Base-by-base conservation (phyloP, 768 basidiomycete species). In the Ramaria sp. region DNA sequence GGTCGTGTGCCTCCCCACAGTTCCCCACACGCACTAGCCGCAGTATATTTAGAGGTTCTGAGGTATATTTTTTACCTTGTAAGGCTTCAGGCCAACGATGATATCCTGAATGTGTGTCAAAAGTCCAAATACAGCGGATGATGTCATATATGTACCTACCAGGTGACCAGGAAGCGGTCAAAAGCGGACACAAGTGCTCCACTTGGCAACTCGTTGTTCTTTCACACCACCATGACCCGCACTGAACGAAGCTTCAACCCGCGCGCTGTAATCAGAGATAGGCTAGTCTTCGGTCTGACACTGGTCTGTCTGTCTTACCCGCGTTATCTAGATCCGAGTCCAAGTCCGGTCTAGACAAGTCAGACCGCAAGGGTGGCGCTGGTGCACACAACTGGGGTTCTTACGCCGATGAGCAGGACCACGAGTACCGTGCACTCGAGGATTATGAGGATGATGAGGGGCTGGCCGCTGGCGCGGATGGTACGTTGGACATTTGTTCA, bases 311-410 rank as follows among this genome's bases (percentile, higher is more conserved):
- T 11, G 20, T n/a, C 27, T 31, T n/a, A 22, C 27, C 5, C 19
- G n/a, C n/a, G 13, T 59, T n/a, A 3, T 20, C 24, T 22, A 85
- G 88, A 65, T 87, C 86, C 15, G 80, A 84, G 73, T 81, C 83
- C 66, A 86, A 83, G 72, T 79, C 83, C 41, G 91, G 90, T 53
- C 75, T 84, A 58, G 81, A 84, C 76, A 78, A 78, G 64, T 78
- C 77, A 63, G 63, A 85, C 58, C 84, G 82, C 71, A 92, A 92
- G 73, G 75, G 80, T 59, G 91, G 91, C 55, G 83, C 80, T 27
- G 91, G 91, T 34, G 75, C 77, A 7, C 82, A 92, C 72, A 91
- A 89, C 73, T 95, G 91, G 91, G 91, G 91, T 59, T 78, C 76
- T 55, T 68, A 88, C 60, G 71, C 69, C 2, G 75, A 88, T 63